phyloP scores from a whole-genome alignment of 1,284 basidiomycete species.

The Cryptococcus depauperatus region DNA sequence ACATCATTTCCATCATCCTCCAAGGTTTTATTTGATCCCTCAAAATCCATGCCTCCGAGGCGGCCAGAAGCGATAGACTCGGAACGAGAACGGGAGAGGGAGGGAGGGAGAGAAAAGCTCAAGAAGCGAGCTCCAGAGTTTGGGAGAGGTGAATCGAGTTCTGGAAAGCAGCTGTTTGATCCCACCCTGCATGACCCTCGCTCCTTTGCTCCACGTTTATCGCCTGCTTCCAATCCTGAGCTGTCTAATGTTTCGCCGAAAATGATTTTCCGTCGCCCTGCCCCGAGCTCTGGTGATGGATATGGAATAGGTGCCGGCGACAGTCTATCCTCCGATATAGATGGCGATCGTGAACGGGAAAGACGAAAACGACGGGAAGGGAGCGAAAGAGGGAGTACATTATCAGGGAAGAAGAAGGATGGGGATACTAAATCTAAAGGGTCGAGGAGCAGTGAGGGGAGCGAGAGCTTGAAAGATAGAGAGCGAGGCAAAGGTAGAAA shows the following conservation, averaged over 20 bases:
- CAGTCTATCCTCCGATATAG: conserved; percentile 32
- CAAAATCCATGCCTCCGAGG: conserved; percentile 2
- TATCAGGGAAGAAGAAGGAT: conserved; percentile 14
- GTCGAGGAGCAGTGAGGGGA: conserved; percentile 44
- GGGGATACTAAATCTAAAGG: conserved; percentile 36
- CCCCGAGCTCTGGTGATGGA: conserved; percentile 2
- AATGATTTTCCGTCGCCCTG: background rate
- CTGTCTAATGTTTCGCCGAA: background rate
- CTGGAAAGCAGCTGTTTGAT: conserved; percentile 46
- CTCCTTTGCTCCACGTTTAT: conserved; percentile 30
- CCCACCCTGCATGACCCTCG: conserved; percentile 49
- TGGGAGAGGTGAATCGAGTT: background rate
- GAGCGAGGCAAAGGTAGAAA: conserved; percentile 40
- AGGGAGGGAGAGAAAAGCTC: conserved; percentile 1
- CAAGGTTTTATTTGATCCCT: conserved; percentile 21
- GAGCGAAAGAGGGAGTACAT: conserved; percentile 32
- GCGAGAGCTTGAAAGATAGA: conserved; percentile 45
- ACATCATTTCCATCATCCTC: conserved; percentile 2
- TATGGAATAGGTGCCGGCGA: background rate
- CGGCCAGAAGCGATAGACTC: background rate
- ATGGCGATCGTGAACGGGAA: conserved; percentile 42
- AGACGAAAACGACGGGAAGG: conserved; percentile 41
- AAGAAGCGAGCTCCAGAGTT: background rate
- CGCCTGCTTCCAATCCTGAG: conserved; percentile 4
- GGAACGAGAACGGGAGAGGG: conserved; percentile 1